Evolutionary conservation across 2,329 filamentous ascomycete genomes (phyloP), one percentile per base, ranked within the genome.

Genomic region (Grosmannia penicillata): DNA sequence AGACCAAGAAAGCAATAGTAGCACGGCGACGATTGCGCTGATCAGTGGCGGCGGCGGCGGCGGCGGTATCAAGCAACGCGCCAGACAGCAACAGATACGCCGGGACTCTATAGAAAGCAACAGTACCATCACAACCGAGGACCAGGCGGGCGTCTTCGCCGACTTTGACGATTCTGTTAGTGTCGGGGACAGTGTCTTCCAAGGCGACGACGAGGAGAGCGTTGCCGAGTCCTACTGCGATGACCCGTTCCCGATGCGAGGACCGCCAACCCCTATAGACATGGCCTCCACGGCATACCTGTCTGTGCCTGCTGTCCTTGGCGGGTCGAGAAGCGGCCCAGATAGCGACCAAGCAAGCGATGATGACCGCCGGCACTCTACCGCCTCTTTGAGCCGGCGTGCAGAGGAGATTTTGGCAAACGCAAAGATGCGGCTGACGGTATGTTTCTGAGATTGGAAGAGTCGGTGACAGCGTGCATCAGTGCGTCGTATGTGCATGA

Each of bases 371-470:
- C 39, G 44, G 8, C 40, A 43, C 15, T 46, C 47, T 2, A 76
- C 71, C 4, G 44, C 43, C 14, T 76, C 82, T 19, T 61, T 93
- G 45, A 89, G 84, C 55, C 78, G 79, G 48, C 75, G 85, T 49
- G 87, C 87, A 2, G 87, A 95, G 54, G 69, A 87, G 52, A 95
- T 95, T 53, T 67, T 96, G 39, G 84, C 86, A 40, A 94, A 93
- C 58, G 89, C 89, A 24, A 95, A 95, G 62, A 79, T 77, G 55
- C 72, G 86, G 49, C 66, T 96, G 44, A 91, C 83, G 53, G 85
- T 93, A 67, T 56, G 82, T 41, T 4, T 21, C 13, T 10, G 7
- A n/a, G n/a, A n/a, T n/a, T n/a, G n/a, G n/a, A n/a, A n/a, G n/a
- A n/a, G n/a, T n/a, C n/a, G n/a, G n/a, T n/a, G n/a, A n/a, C n/a